Evolutionary conservation across 192 early-diverging fungal species (phyloP).

Genomic region (Linnemannia hyalina): DNA sequence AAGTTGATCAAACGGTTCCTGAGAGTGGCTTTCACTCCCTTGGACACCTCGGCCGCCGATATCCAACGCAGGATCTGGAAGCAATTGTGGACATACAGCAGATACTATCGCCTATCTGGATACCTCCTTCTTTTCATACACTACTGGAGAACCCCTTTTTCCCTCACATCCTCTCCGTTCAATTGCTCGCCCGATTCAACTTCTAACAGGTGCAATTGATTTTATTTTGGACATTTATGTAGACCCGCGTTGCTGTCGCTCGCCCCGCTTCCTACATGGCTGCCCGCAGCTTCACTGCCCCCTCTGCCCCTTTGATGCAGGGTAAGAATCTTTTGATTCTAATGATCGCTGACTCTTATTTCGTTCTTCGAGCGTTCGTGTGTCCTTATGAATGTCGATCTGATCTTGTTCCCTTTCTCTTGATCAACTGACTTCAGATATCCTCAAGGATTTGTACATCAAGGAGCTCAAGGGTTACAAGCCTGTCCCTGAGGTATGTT

Average conservation of each 20-base stretch:
- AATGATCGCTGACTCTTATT: background rate
- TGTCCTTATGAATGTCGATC: too few species aligned
- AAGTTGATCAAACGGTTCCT: background rate
- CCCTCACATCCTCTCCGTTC: background rate
- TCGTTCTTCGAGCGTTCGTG: background rate
- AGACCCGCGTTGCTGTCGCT: conserved; percentile 55
- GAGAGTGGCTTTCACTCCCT: background rate
- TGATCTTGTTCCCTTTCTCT: background rate
- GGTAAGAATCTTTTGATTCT: conserved; percentile 32
- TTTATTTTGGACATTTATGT: background rate
- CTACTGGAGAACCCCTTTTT: background rate
- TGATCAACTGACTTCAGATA: conserved; percentile 49
- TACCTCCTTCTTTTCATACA: background rate
- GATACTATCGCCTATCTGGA: background rate
- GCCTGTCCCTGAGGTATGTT: conserved; percentile 60
- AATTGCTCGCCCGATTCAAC: background rate
- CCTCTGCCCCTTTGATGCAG: conserved; percentile 63
- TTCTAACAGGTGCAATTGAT: background rate
- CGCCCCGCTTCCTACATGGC: conserved; percentile 67
- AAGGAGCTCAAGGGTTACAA: conserved; percentile 70
- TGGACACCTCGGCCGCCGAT: background rate
- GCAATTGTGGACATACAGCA: background rate
- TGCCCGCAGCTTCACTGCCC: conserved; percentile 62
- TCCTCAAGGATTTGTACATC: conserved; percentile 64
- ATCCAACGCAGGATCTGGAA: background rate